Conservation (phyloP, 371 early-diverging fungal genomes). For the Rhizopus stolonifer region DNA sequence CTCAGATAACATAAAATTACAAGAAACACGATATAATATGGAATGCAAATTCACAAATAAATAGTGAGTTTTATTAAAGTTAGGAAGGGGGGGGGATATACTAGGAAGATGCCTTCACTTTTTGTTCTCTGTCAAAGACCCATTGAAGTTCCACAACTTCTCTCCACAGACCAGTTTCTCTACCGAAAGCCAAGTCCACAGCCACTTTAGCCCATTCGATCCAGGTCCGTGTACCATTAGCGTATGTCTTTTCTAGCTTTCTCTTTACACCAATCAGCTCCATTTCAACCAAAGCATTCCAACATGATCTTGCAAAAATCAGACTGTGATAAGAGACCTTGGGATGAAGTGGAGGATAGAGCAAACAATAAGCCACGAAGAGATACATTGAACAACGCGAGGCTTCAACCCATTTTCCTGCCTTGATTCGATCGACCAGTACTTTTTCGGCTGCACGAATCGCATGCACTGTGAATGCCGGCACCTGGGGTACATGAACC, state of each 20-base stretch:
- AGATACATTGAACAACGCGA: constrained; percentile 58
- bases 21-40: no score
- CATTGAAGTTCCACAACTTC: constrained; percentile 50
- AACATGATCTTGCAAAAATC: constrained; percentile 64
- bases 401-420: constrained; percentile 50
- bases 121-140: constrained; percentile 49
- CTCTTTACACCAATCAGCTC: constrained; percentile 44
- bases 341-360: constrained; percentile 73
- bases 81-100: no score
- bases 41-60: no score
- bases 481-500: constrained; percentile 25
- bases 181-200: constrained; percentile 35
- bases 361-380: constrained; percentile 63
- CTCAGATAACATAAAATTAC: no score
- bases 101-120: constrained; percentile 19
- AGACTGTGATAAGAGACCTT: constrained; percentile 62
- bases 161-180: constrained; percentile 38
- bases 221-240: constrained; percentile 40
- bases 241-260: constrained; percentile 42
- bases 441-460: constrained; percentile 29
- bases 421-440: constrained; percentile 21
- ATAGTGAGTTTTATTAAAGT: no score
- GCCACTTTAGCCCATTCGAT: constrained; percentile 37
- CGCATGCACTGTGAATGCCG: constrained; percentile 26
- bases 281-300: constrained; percentile 59